Conservation (phyloP, 2,329 filamentous ascomycete genomes). For the Colletotrichum somersetense region DNA sequence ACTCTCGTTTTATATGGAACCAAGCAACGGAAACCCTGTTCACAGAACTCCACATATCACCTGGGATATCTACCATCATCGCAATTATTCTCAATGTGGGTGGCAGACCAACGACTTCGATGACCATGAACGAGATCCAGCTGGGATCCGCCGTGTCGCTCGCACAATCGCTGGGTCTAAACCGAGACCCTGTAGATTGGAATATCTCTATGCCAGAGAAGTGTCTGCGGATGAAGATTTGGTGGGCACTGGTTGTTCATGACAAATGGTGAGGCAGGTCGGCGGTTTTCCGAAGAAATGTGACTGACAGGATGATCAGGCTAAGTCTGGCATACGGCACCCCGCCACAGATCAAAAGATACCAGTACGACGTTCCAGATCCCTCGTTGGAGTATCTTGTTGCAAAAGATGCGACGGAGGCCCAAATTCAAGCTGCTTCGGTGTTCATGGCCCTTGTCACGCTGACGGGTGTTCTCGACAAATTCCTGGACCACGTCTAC, state of each 20-base stretch:
- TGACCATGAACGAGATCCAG: constrained; percentile 68
- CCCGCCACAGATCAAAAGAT: constrained; percentile 60
- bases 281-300: background rate
- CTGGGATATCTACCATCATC: constrained; percentile 69
- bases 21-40: constrained; percentile 71
- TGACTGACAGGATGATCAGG: constrained; percentile 49
- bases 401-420: constrained; percentile 4
- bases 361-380: constrained; percentile 62
- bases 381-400: constrained; percentile 53
- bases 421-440: constrained; percentile 25
- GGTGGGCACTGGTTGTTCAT: constrained; percentile 68
- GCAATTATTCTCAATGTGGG: constrained; percentile 70
- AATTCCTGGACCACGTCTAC: constrained; percentile 43
- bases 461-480: constrained; percentile 35
- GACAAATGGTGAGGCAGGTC: constrained; percentile 62
- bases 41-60: constrained; percentile 69
- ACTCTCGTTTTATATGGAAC: constrained; percentile 73
- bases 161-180: constrained; percentile 66
- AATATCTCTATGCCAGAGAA: constrained; percentile 65
- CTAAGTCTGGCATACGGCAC: constrained; percentile 66
- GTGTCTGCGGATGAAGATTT: constrained; percentile 64
- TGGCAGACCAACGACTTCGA: constrained; percentile 70
- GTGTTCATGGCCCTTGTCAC: constrained; percentile 40
- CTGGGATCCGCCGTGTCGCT: constrained; percentile 65
- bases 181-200: constrained; percentile 66